Percentiles rank a stretch among this genome's conserved stretches.
phyloP scores from a whole-genome alignment of 305 asterid species.

The Rubia peregrina region DNA sequence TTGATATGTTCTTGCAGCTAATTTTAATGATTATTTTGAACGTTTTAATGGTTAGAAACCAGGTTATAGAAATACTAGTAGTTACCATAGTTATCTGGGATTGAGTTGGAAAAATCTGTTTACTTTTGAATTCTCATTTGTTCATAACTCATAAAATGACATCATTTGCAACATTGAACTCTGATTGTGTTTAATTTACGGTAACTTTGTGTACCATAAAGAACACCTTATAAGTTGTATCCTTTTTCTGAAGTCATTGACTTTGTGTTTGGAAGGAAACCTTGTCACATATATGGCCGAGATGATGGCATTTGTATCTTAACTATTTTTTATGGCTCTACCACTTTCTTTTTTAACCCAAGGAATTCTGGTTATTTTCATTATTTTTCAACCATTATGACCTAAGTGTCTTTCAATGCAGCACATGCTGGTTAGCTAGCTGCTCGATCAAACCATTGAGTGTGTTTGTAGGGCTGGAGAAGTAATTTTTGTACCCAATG shows the following conservation, averaged over 20 bases:
- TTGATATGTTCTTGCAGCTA: conserved; percentile 4
- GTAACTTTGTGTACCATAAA: not conserved
- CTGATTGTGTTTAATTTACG: not conserved
- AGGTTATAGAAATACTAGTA: not conserved
- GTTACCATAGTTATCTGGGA: not conserved
- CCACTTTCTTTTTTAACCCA: not conserved
- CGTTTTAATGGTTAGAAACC: not conserved
- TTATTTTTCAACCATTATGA: not conserved
- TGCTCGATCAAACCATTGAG: not conserved
- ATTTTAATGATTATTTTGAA: not conserved
- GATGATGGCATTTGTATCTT: not conserved
- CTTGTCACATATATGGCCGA: not conserved
- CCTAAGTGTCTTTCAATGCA: not conserved
- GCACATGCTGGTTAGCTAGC: not conserved
- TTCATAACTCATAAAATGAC: not conserved
- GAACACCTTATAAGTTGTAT: not conserved
- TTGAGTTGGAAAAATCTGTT: not conserved
- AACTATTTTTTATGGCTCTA: too few species aligned
- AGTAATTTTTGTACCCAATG: too few species aligned
- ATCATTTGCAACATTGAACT: not conserved
- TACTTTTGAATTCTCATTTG: not conserved
- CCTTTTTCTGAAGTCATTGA: not conserved
- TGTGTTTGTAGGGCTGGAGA: too few species aligned
- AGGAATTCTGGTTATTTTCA: not conserved
- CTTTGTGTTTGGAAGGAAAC: not conserved